A percentile compares a stretch with the other conserved stretches of the same genome.
phyloP scores from a whole-genome alignment of 352 stramenopile species.

The Thalassiosira pacifica region DNA sequence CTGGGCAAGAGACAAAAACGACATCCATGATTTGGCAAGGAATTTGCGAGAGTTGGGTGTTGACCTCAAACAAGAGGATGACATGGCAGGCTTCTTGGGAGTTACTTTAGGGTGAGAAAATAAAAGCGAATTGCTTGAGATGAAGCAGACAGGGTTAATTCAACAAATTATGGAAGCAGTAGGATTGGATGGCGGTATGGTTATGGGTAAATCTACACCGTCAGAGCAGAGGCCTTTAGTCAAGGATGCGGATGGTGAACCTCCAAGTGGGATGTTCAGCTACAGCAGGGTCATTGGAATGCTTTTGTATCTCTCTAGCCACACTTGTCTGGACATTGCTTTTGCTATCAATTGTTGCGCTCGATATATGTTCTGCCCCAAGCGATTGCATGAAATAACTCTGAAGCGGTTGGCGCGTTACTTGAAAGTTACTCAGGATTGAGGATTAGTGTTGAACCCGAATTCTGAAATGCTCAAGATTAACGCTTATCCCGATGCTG shows the following conservation, averaged over 20 bases:
- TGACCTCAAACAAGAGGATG: no score
- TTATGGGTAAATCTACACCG: not conserved
- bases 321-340: not conserved
- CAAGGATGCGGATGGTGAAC: not conserved
- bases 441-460: not conserved
- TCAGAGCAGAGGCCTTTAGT: not conserved
- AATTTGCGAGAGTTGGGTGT: no score
- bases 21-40: no score
- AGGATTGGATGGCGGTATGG: not conserved
- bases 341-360: slow-evolving; percentile 16
- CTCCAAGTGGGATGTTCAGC: slow-evolving; percentile 3
- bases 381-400: not conserved
- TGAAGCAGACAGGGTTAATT: not conserved
- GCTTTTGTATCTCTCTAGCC: not conserved
- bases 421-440: not conserved
- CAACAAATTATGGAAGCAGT: no score
- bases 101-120: no score
- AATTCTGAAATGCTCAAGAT: not conserved
- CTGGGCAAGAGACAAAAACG: no score
- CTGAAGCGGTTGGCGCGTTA: not conserved
- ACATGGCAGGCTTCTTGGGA: no score
- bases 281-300: not conserved
- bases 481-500: not conserved
- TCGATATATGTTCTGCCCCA: slow-evolving; percentile 6
- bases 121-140: not conserved